Base-by-base conservation (phyloP, 2,329 filamentous ascomycete genomes). In the Diaporthe humulicola region DNA sequence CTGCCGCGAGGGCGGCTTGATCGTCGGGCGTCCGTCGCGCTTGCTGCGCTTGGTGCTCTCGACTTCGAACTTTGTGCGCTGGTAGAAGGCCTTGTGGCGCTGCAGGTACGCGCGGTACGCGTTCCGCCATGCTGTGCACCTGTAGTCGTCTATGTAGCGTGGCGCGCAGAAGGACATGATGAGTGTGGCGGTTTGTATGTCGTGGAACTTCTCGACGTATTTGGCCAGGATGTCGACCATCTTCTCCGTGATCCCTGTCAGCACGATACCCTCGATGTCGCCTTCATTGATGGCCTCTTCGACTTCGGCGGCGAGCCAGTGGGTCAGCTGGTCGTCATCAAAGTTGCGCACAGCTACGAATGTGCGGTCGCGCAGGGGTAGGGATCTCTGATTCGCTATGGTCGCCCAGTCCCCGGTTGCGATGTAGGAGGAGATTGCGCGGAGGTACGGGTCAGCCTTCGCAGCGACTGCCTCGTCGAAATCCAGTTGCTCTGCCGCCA, bases 101-200 rank as follows among this genome's bases (percentile, higher is more conserved):
- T 93, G 91, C 50, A 94, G 89, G 78, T 94, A 92, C 67, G 92
- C 91, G 73, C 92, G 90, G 81, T 96, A 95, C 48, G 88, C 88
- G 77, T 88, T 90, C 71, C 93, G 92, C 93, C 94, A 96, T 73
- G 93, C 91, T 14, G 89, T 87, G 84, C 93, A 95, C 77, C 95
- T 92, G 57, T 93, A 86, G 81, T 97, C 95, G 82, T 93, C 90
- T 77, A 96, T 92, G 82, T 95, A 96, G 12, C 91, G 89, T 0
- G 94, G 94, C 73, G 92, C 90, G 78, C 93, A 93, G 81, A 94
- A 92, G 17, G 93, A 93, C 74, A 94, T 90, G 75, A 95, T 90
- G 2, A 97, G 87, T 0, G 94, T 93, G 2, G 94, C 93, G 1
- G 94, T 95, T 84, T 97, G 95, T 33, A 94, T 88, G 81, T 96